Evolutionary conservation across 306 rosid species (phyloP).

Genomic region (Sicyos baderoa): DNA sequence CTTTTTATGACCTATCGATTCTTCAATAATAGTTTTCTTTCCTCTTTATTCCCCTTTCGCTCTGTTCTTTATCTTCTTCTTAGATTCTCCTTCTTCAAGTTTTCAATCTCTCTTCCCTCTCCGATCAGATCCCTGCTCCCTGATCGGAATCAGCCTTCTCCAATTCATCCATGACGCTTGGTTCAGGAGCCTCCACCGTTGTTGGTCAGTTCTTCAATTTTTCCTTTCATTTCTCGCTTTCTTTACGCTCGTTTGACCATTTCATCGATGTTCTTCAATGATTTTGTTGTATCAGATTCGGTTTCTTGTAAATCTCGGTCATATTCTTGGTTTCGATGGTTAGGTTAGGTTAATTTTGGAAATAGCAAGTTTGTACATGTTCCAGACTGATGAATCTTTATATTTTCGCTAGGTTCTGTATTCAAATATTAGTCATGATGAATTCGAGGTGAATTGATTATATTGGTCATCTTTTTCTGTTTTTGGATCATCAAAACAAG

Average conservation of each 20-base stretch:
- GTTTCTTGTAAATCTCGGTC: neutral
- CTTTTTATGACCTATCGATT: constrained; percentile 12
- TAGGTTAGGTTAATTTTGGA: neutral
- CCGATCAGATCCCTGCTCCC: constrained; percentile 54
- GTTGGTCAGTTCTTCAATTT: constrained; percentile 51
- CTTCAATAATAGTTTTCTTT: neutral
- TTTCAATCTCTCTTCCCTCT: constrained; percentile 9
- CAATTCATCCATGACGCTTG: constrained; percentile 81
- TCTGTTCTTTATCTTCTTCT: constrained; percentile 12
- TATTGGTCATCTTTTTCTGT: neutral
- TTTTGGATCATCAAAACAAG: too few species aligned
- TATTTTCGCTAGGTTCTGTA: neutral
- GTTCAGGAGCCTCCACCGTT: constrained; percentile 93
- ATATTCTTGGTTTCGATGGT: constrained; percentile 2
- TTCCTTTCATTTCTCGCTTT: neutral
- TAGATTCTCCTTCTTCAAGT: constrained; percentile 16
- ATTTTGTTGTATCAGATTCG: neutral
- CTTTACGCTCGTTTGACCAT: neutral
- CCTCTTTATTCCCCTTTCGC: constrained; percentile 16
- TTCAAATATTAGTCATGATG: neutral
- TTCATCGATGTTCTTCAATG: neutral
- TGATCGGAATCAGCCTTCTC: neutral
- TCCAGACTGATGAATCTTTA: constrained; percentile 2
- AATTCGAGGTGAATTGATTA: neutral
- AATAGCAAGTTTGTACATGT: neutral